Conservation (phyloP, 306 rosid species). For the Casuarina equisetifolia region DNA sequence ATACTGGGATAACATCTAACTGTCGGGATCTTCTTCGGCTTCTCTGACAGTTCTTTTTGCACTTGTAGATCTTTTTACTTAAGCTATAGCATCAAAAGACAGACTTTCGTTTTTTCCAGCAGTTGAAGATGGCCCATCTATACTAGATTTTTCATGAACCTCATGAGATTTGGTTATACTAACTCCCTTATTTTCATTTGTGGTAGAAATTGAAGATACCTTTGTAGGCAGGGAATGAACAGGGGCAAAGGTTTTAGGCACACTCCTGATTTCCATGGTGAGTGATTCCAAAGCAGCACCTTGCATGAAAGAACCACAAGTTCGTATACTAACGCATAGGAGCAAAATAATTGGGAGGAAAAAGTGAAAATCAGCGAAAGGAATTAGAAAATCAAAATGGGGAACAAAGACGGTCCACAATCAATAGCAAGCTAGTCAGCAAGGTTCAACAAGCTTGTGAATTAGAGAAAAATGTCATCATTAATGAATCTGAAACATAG, state of each 20-base stretch:
- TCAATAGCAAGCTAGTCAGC: neutral
- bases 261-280: slow-evolving; percentile 50
- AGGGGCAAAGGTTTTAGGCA: slow-evolving; percentile 59
- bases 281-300: slow-evolving; percentile 54
- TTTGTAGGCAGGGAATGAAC: slow-evolving; percentile 67
- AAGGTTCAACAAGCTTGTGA: neutral
- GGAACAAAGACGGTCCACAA: neutral
- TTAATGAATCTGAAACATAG: neutral
- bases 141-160: slow-evolving; percentile 99
- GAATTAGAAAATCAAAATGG: neutral
- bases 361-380: neutral
- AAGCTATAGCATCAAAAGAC: slow-evolving; percentile 77
- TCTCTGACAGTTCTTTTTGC: slow-evolving; percentile 75
- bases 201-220: slow-evolving; percentile 97
- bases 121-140: slow-evolving; percentile 97
- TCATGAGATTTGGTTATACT: slow-evolving; percentile 98
- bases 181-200: slow-evolving; percentile 99
- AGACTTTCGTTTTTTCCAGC: slow-evolving; percentile 87
- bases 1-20: slow-evolving; percentile 40
- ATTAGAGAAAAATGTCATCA: neutral
- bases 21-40: slow-evolving; percentile 70
- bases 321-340: slow-evolving; percentile 27
- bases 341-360: slow-evolving; percentile 5
- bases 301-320: slow-evolving; percentile 39
- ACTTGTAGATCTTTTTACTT: slow-evolving; percentile 80